Evolutionary conservation across 2,329 filamentous ascomycete species (phyloP).

Genomic region (Colletotrichum sojae): DNA sequence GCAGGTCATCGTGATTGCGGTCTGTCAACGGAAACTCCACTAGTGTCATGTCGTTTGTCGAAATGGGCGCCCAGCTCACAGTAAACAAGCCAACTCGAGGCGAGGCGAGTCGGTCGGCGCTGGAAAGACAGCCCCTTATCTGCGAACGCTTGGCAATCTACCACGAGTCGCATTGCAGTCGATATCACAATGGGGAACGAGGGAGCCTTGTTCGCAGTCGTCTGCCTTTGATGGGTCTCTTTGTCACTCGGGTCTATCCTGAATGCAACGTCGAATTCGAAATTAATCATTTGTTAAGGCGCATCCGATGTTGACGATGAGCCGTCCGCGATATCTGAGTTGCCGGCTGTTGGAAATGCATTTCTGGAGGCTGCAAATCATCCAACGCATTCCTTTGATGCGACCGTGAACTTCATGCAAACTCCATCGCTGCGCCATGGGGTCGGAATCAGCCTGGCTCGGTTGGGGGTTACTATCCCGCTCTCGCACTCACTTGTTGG

Average conservation of each 20-base stretch:
- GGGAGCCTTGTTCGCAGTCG: constrained; percentile 15
- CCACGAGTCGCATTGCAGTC: constrained; percentile 33
- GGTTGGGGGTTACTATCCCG: not conserved
- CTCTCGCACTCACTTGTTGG: not conserved
- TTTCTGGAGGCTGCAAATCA: constrained; percentile 11
- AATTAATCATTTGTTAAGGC: constrained; percentile 12
- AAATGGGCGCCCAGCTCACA: constrained; percentile 20
- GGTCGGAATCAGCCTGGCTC: not conserved
- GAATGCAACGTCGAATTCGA: constrained; percentile 26
- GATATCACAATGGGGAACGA: constrained; percentile 27
- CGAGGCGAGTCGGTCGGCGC: not conserved
- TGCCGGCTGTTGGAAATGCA: constrained; percentile 5
- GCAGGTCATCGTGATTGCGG: constrained; percentile 39
- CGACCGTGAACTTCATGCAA: constrained; percentile 33
- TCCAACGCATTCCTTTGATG: constrained; percentile 13
- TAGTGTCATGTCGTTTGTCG: constrained; percentile 28
- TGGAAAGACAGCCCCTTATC: constrained; percentile 16
- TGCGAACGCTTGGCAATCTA: constrained; percentile 34
- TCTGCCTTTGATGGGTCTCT: not conserved
- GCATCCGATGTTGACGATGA: constrained; percentile 4
- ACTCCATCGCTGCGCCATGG: constrained; percentile 10
- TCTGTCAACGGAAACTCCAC: constrained; percentile 27
- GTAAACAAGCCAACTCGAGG: constrained; percentile 13
- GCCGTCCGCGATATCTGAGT: constrained; percentile 6
- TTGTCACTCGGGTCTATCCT: constrained; percentile 20